phyloP scores from a whole-genome alignment of 2,329 filamentous ascomycete genomes.

The Rhynchosporium graminicola region DNA sequence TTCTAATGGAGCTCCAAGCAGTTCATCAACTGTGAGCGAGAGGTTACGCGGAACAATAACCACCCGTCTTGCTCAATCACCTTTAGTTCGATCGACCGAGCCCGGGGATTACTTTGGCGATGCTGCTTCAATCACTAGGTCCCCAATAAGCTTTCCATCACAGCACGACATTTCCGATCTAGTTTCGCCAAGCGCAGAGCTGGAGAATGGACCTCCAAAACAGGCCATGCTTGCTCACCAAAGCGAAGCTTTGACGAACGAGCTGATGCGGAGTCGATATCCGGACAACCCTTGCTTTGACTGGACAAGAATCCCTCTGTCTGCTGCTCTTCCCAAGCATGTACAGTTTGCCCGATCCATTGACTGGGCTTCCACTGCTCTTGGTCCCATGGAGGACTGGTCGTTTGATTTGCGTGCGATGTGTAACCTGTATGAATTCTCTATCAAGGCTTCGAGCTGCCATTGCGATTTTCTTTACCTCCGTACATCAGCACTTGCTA shows the following conservation, averaged over 20 bases:
- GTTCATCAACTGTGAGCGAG: conserved; percentile 28
- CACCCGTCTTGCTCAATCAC: conserved; percentile 18
- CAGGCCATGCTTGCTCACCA: conserved; percentile 29
- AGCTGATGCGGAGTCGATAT: conserved; percentile 24
- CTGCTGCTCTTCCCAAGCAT: conserved; percentile 65
- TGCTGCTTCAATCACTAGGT: neutral
- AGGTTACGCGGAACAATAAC: conserved; percentile 16
- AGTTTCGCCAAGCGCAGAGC: conserved; percentile 5
- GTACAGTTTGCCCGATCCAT: conserved; percentile 70
- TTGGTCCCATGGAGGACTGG: conserved; percentile 78
- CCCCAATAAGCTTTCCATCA: conserved; percentile 8
- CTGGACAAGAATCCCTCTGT: conserved; percentile 73
- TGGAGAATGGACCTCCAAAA: conserved; percentile 16
- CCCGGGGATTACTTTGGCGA: conserved; percentile 38
- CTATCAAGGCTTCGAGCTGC: neutral
- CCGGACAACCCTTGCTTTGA: conserved; percentile 58
- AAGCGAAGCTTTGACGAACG: conserved; percentile 16
- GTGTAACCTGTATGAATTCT: conserved; percentile 59
- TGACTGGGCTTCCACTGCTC: conserved; percentile 71
- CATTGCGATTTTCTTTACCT: neutral
- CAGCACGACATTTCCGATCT: conserved; percentile 14
- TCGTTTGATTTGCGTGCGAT: conserved; percentile 70
- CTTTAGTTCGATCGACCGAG: conserved; percentile 26
- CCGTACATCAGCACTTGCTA: neutral
- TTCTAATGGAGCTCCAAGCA: conserved; percentile 28